Base-by-base conservation (phyloP, 805 yeast genomes). In the Candida pseudofarinosa region DNA sequence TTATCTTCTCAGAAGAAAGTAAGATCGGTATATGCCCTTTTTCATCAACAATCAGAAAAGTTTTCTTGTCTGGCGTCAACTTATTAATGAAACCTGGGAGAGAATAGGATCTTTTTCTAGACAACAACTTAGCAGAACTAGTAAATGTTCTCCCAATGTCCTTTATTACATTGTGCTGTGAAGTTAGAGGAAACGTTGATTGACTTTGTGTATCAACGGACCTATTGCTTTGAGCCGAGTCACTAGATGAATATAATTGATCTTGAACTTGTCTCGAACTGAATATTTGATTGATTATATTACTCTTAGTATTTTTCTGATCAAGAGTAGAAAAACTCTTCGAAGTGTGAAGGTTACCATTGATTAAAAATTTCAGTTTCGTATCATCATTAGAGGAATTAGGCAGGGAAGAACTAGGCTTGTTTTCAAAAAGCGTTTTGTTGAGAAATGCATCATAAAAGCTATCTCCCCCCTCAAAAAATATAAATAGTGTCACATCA, bases 401-500 rank as follows among this genome's bases (percentile, higher is more conserved):
- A n/a, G n/a, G n/a, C n/a, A n/a, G n/a, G n/a, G n/a, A n/a, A n/a
- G n/a, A n/a, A n/a, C n/a, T n/a, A n/a, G n/a, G n/a, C 31, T 23
- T 10, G 6, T 23, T 23, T 10, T 23, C 28, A 23, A 23, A 23
- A 6, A 23, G 7, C 5, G 34, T 32, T 15, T 13, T n/a, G 13
- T 32, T 32, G 13, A 63, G 58, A 33, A 81, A 58, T 0, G 66
- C 65, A 2, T 65, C 55, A 38, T 67, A 65, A 39, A 82, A 67
- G 2, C 63, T 62, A 3, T 56, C 46, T 1, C 81, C 83, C 7
- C 63, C 60, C 16, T 71, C 66, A 56, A 87, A 82, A 46, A 87
- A 83, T 58, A 87, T 74, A 49, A 89, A 76, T 47, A 79, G 79
- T 47, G 82, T 79, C 39, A 82, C 87, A 10, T 23, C 10, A 10